phyloP scores from a whole-genome alignment of 441 rosid genomes.

The Populus hybrid region DNA sequence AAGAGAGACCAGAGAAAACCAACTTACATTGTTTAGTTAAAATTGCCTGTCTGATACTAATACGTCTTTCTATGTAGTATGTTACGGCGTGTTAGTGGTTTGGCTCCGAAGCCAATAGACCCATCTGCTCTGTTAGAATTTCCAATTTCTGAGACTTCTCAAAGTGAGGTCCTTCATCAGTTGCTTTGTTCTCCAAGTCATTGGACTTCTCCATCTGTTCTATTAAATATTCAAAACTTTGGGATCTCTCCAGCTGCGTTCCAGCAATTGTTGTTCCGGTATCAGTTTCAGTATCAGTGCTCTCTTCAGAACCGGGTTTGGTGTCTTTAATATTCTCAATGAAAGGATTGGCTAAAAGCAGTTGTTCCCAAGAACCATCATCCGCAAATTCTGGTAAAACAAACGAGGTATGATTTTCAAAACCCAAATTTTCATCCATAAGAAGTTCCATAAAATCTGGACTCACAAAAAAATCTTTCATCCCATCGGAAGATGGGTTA shows the following conservation, averaged over 20 bases:
- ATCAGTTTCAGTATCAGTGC: slow-evolving; percentile 32
- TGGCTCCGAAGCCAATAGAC: slow-evolving; percentile 42
- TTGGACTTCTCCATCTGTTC: slow-evolving; percentile 47
- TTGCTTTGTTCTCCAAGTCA: slow-evolving; percentile 34
- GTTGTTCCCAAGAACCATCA: slow-evolving; percentile 78
- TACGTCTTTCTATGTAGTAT: background rate
- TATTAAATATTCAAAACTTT: slow-evolving; percentile 37
- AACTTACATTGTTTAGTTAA: slow-evolving; percentile 10
- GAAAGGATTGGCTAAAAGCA: slow-evolving; percentile 50
- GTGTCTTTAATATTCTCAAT: slow-evolving; percentile 23
- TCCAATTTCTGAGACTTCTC: slow-evolving; percentile 47
- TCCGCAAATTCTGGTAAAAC: slow-evolving; percentile 64
- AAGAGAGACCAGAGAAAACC: background rate
- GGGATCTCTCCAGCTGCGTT: slow-evolving; percentile 30
- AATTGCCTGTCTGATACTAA: background rate
- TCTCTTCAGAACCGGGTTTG: slow-evolving; percentile 31
- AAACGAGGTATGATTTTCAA: slow-evolving; percentile 42
- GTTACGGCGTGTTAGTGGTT: background rate
- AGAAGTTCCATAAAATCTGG: slow-evolving; percentile 65
- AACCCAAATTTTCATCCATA: slow-evolving; percentile 50
- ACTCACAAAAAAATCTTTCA: slow-evolving; percentile 55
- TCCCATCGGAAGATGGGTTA: slow-evolving; percentile 34
- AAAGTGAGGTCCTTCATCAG: slow-evolving; percentile 25
- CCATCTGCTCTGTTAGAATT: slow-evolving; percentile 54
- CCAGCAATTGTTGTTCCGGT: slow-evolving; percentile 32